Evolutionary conservation across 345 rosid species (phyloP), one percentile per base, ranked within the genome.

Genomic region (Jatropha curcas): DNA sequence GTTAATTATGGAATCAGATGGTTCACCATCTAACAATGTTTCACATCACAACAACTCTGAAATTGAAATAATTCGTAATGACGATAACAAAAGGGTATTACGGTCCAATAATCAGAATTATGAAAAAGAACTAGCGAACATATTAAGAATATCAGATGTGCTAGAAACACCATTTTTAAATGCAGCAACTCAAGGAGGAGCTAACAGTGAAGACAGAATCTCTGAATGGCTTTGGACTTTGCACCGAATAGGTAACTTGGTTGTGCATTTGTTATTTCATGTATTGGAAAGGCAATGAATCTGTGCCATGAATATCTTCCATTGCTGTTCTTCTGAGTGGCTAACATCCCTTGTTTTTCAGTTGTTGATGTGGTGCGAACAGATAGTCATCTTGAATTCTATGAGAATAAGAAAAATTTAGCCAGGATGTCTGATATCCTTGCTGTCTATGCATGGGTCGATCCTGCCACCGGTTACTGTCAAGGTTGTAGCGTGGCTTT

Each of bases 191-290:
- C 76, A 46, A 19, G 83, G 77, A 74, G 84, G 76, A 73, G 60
- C 80, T 46, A 83, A 74, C 62, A 79, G 77, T 55, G 89, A 87
- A 63, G 90, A 83, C 59, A 81, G 88, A 77, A 86, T 88, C 61
- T 86, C 97, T 74, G 98, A 93, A 79, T 93, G 98, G 97, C 97
- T 87, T 77, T 91, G 97, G 98, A 93, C 95, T 50, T 79, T 91
- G 87, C 97, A 93, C 74, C 86, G 89, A 33, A 91, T 93, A 80
- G 98, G 96, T 93, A 88, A 67, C 45, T 71, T 37, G 28, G 43
- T 73, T 69, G 7, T 24, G 52, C 37, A 50, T 43, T 13, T 55
- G 5, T 57, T 48, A 17, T 19, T 67, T 20, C 31, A 57, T 63
- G 24, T 65, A 48, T 63, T 31, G 19, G 41, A 33, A 30, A 52